phyloP scores from a whole-genome alignment of 352 stramenopile species.

The Pythium folliculosum region DNA sequence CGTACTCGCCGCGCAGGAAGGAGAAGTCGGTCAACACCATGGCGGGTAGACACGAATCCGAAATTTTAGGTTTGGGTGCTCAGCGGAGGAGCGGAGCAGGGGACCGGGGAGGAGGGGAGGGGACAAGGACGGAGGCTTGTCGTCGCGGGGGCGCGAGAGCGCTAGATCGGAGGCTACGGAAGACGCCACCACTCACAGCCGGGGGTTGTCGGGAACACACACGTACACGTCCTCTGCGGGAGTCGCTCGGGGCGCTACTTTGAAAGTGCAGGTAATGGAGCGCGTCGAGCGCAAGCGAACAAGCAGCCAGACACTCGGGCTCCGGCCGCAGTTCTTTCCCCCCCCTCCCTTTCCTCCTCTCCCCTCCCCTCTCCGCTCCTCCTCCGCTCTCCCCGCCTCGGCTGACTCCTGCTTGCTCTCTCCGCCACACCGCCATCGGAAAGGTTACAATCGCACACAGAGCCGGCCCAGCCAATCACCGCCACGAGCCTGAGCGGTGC shows the following conservation, averaged over 20 bases:
- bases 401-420: slow-evolving; percentile 13
- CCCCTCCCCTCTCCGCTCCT: neutral
- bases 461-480: slow-evolving; percentile 19
- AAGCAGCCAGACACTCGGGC: slow-evolving; percentile 15
- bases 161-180: slow-evolving; percentile 8
- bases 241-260: slow-evolving; percentile 28
- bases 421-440: neutral
- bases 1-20: slow-evolving; percentile 21
- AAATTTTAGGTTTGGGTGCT: neutral
- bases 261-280: slow-evolving; percentile 24
- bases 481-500: neutral
- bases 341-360: neutral
- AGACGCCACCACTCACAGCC: slow-evolving; percentile 20
- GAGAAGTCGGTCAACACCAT: slow-evolving; percentile 32
- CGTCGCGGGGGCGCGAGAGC: slow-evolving; percentile 22
- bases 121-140: slow-evolving; percentile 7
- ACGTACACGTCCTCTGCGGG: slow-evolving; percentile 24
- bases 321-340: slow-evolving; percentile 25
- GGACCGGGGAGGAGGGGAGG: neutral
- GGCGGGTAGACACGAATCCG: neutral
- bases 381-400: neutral
- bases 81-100: slow-evolving; percentile 1
- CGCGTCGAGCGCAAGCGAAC: slow-evolving; percentile 16
- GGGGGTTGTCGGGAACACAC: slow-evolving; percentile 8
- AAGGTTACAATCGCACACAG: slow-evolving; percentile 25